Conservation (phyloP, 1,284 basidiomycete genomes). For the Tremellales sp. region DNA sequence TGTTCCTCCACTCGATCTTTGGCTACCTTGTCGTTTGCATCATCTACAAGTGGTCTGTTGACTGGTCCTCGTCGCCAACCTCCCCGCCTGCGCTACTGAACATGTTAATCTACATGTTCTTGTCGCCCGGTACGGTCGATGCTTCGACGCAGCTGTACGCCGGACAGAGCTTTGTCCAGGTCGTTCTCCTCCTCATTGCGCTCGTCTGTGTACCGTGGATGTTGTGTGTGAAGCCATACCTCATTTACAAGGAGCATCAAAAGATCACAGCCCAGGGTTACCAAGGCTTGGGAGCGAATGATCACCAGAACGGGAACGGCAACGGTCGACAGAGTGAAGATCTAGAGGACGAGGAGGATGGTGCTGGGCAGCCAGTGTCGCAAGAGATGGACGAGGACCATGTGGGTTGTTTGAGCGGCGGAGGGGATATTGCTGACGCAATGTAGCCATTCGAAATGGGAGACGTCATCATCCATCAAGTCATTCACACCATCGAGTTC, state of each 20-base stretch:
- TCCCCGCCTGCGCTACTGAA: constrained; percentile 86
- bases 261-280: constrained; percentile 82
- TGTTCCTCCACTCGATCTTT: constrained; percentile 96
- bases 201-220: constrained; percentile 92
- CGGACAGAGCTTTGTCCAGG: constrained; percentile 85
- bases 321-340: constrained; percentile 40
- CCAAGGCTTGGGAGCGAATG: constrained; percentile 57
- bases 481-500: constrained; percentile 98
- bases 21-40: constrained; percentile 95
- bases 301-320: no score
- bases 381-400: constrained; percentile 57
- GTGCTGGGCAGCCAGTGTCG: constrained; percentile 67
- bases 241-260: constrained; percentile 86
- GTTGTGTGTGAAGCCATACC: constrained; percentile 89
- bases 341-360: constrained; percentile 79
- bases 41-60: constrained; percentile 93
- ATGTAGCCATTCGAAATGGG: constrained; percentile 72
- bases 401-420: constrained; percentile 24
- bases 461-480: constrained; percentile 92
- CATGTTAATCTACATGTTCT: constrained; percentile 94
- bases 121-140: constrained; percentile 76
- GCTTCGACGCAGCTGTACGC: constrained; percentile 70
- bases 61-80: constrained; percentile 73
- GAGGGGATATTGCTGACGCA: background rate
- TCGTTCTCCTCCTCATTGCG: constrained; percentile 74